Evolutionary conservation across 2,329 filamentous ascomycete species (phyloP), one percentile per base, ranked within the genome.

Genomic region (Chrysosporium queenslandicum): DNA sequence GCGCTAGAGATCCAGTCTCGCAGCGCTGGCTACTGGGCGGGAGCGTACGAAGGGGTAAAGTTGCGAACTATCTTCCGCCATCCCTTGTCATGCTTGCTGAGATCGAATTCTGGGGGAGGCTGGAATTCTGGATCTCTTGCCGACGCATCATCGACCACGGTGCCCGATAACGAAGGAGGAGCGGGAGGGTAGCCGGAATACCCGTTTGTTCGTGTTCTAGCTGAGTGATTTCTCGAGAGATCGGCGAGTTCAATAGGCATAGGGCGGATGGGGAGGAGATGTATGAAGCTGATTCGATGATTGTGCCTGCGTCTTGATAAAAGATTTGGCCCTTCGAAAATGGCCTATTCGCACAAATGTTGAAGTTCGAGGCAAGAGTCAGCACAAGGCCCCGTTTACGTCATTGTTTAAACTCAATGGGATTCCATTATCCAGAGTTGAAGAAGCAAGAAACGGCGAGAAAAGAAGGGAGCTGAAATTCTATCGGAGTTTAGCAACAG

Each of bases 31-130:
- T 37, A 18, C n/a, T n/a, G n/a, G n/a, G 16, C 23, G 16, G 27
- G 45, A 32, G 21, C 57, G 23, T 57, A 63, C 61, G 60, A 61
- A 34, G 61, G 60, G 3, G 58, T 60, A 47, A 63, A 62, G 42
- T 61, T 61, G 12, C 58, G 53, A 21, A 62, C 53, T 29, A 61
- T 47, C 39, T 50, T 56, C 42, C 59, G 52, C 55, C 56, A 63
- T 29, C 60, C 60, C 14, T 20, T 32, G 27, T 59, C 50, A 29
- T 46, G 39, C 46, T 52, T 58, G 27, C n/a, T 52, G 40, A 53
- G 39, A 14, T 43, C 45, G 30, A 30, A 7, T 3, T 16, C 50
- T 8, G 21, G 30, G n/a, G 29, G 29, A 29, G 43, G 32, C 23
- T 45, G 37, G 37, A 50, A 53, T 20, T 50, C 50, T 41, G 53